These are phyloP conservation scores for Colletotrichum higginsianum DNA, from an alignment of 2,329 filamentous ascomycete species.

Conservation along the genomic window DNA sequence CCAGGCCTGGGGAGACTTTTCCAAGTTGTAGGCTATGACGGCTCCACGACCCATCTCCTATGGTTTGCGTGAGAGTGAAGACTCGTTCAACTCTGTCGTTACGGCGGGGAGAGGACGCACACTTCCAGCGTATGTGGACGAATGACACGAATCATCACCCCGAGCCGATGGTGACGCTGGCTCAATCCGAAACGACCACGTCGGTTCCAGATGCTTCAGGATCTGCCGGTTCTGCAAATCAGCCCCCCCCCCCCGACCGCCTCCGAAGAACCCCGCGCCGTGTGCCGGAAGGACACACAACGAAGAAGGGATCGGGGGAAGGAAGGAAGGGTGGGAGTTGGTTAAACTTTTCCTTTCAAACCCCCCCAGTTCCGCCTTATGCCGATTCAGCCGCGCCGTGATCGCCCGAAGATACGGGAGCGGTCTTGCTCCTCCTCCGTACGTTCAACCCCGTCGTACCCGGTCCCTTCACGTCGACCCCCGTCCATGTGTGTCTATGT, in stretches of 20 bases:
- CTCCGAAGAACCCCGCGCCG: constrained; percentile 23
- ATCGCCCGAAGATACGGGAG: constrained; percentile 29
- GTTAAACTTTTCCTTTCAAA: background rate
- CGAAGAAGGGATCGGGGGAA: constrained; percentile 1
- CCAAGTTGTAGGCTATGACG: constrained; percentile 6
- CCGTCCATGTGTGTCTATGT: constrained; percentile 1
- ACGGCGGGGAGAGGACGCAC: background rate
- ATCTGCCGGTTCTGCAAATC: constrained; percentile 19
- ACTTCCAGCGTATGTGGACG: background rate
- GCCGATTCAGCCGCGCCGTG: constrained; percentile 29
- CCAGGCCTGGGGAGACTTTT: constrained; percentile 27
- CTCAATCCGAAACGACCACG: constrained; percentile 16
- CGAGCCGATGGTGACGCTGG: background rate
- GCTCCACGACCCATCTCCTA: background rate
- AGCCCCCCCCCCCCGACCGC: constrained; percentile 12
- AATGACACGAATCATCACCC: background rate
- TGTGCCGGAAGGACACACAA: constrained; percentile 2
- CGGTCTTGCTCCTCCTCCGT: constrained; percentile 16
- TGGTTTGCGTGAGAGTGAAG: constrained; percentile 19
- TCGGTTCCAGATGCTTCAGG: constrained; percentile 20
- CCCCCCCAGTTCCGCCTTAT: background rate
- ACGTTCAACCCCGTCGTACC: constrained; percentile 13
- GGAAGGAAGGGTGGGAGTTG: background rate
- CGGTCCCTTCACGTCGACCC: background rate
- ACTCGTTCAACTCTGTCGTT: background rate